A percentile compares a stretch with the other conserved stretches of the same genome.
Conservation (phyloP, 2,329 filamentous ascomycete species). For the Aspergillus persii region DNA sequence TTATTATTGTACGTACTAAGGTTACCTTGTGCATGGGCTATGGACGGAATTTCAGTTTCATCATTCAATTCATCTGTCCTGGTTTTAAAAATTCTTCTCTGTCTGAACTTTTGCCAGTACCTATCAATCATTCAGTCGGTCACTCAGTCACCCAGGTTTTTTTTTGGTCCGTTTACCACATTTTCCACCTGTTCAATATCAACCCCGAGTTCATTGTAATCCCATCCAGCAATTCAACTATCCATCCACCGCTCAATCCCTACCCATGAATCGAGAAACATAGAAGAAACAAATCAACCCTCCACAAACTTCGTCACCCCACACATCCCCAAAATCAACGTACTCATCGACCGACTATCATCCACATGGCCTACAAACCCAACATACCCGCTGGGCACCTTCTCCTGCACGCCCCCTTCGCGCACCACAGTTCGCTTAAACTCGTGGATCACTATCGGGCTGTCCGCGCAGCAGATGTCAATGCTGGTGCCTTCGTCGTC, state of each 20-base stretch:
- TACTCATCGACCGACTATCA: slow-evolving; percentile 12
- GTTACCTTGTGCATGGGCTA: no score
- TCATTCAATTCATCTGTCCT: no score
- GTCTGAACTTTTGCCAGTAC: no score
- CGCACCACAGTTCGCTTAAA: background rate
- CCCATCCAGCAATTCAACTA: no score
- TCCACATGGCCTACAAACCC: slow-evolving; percentile 14
- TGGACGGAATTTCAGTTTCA: no score
- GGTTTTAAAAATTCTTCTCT: no score
- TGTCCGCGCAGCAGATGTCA: slow-evolving; percentile 3
- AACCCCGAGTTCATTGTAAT: background rate
- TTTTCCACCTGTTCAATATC: no score
- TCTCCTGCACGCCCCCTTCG: background rate
- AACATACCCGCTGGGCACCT: slow-evolving; percentile 5
- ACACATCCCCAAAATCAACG: slow-evolving; percentile 16
- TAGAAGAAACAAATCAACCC: background rate
- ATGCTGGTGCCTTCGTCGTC: background rate
- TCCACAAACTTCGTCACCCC: background rate
- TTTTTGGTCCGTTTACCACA: no score
- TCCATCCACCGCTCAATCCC: no score
- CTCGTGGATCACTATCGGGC: slow-evolving; percentile 11
- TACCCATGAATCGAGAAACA: background rate
- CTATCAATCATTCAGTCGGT: no score
- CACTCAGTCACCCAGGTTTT: no score
- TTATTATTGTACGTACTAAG: no score